Base-by-base conservation (phyloP, 768 basidiomycete species). In the Serendipita indica region DNA sequence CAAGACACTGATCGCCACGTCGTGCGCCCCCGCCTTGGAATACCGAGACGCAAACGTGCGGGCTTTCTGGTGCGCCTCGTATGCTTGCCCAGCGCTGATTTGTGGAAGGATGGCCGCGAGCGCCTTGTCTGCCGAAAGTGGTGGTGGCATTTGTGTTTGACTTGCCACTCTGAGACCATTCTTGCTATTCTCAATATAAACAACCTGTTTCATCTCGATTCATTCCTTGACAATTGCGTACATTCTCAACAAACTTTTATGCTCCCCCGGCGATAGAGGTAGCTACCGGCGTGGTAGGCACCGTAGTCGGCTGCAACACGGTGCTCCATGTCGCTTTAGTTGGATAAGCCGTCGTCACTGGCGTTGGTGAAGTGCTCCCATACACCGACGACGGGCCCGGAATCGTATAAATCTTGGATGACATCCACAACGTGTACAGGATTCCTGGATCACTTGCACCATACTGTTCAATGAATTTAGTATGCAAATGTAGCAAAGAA, bases 41-140 rank as follows among this genome's bases (percentile, higher is more conserved):
- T 89, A 89, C 65, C 93, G 79, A 2, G 92, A 83, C 3, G 90
- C 90, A 63, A 94, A 96, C 16, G 93, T 97, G 27, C 94, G 81
- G 7, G 92, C 90, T 71, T 97, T 97, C 70, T 97, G 93, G 65
- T 97, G 94, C 0, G 93, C 93, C 62, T 92, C 89, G 69, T 96
- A 96, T 13, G 77, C 70, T 33, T 91, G 89, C 7, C 83, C 79
- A 7, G 75, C 74, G 3, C 77, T 69, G 56, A 92, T 84, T 52
- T 83, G 78, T 10, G 81, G 89, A 60, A 85, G 72, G 63, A 86
- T 89, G 7, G 85, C 86, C 62, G 79, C 80, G 12, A 90, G 73
- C 45, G 88, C 88, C 61, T 79, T 76, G 30, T 81, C 70, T 33
- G 83, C 82, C 16, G 81, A 72, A 3, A 65, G 58, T 3, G 60